A percentile compares a stretch with the other conserved stretches of the same genome.
These are phyloP conservation scores for Zygoascus bituminiphila DNA, from an alignment of 805 yeast species.

Conservation along the genomic window DNA sequence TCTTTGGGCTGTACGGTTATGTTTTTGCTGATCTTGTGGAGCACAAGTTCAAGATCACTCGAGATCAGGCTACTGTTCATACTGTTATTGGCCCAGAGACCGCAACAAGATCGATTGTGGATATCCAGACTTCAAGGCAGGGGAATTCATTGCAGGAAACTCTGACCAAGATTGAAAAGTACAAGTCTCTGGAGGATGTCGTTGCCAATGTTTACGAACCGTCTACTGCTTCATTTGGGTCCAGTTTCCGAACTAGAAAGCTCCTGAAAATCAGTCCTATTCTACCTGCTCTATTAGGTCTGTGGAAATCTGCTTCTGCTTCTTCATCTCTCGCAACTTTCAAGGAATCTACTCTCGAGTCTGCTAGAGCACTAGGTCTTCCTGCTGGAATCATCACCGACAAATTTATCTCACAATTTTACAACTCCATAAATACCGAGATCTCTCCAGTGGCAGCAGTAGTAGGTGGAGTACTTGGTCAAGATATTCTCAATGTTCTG, in stretches of 20 bases:
- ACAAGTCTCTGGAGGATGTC: constrained; percentile 29
- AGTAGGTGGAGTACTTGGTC: constrained; percentile 83
- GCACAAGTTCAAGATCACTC: constrained; percentile 35
- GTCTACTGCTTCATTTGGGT: constrained; percentile 13
- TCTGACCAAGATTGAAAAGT: constrained; percentile 34
- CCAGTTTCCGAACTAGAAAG: constrained; percentile 26
- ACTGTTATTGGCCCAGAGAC: constrained; percentile 45
- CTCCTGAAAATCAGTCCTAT: constrained; percentile 43
- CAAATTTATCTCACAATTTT: constrained; percentile 27
- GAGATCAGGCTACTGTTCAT: constrained; percentile 9
- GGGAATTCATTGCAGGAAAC: constrained; percentile 24
- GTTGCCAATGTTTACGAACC: constrained; percentile 16
- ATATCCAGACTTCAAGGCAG: constrained; percentile 29
- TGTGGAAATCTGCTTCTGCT: constrained; percentile 27
- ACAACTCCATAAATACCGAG: constrained; percentile 40
- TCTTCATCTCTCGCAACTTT: constrained; percentile 1
- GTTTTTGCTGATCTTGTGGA: constrained; percentile 68
- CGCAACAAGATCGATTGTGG: constrained; percentile 35
- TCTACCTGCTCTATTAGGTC: constrained; percentile 51
- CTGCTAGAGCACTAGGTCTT: constrained; percentile 30
- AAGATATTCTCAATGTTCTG: constrained; percentile 77
- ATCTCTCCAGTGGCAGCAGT: constrained; percentile 80
- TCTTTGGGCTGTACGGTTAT: constrained; percentile 78
- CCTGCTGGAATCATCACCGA: constrained; percentile 41
- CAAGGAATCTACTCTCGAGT: constrained; percentile 15